These are phyloP conservation scores for Aspergillus diversus DNA, from an alignment of 495 filamentous ascomycete species.

Conservation along the genomic window DNA sequence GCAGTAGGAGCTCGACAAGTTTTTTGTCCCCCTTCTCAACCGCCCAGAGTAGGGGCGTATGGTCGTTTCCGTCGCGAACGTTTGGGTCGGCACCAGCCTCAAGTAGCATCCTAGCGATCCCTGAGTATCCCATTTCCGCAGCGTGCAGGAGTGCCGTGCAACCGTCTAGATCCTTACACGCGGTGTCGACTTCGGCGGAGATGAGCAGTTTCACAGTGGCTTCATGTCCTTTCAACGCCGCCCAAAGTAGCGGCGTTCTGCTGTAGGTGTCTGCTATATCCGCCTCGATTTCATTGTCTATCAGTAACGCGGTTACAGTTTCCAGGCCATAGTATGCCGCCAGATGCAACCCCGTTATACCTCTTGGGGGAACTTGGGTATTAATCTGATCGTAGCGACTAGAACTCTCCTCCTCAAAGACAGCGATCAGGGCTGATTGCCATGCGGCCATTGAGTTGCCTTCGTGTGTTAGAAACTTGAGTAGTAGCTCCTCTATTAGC, in stretches of 20 bases:
- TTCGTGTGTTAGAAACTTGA: too few relatives aligned
- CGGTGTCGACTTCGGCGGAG: background rate
- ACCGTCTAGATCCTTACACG: background rate
- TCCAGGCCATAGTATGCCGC: background rate
- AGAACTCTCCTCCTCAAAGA: background rate
- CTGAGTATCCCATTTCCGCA: background rate
- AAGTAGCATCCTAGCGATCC: background rate
- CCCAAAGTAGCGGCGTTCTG: background rate
- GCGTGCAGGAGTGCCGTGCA: background rate
- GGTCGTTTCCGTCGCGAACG: too few relatives aligned
- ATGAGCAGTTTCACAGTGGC: background rate
- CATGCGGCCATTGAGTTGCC: too few relatives aligned
- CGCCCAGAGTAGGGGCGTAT: too few relatives aligned
- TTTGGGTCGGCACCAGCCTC: constrained; percentile 14
- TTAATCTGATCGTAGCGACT: background rate
- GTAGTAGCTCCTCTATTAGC: too few relatives aligned
- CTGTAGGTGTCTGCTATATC: background rate
- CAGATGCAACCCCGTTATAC: background rate
- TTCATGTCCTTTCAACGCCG: background rate
- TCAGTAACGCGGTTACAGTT: background rate
- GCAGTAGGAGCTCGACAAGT: too few relatives aligned
- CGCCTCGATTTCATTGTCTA: background rate
- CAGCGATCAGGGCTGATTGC: background rate
- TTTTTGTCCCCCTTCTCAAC: too few relatives aligned
- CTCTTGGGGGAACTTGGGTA: background rate